Conservation (phyloP, 306 rosid species). For the Glycine soja region DNA sequence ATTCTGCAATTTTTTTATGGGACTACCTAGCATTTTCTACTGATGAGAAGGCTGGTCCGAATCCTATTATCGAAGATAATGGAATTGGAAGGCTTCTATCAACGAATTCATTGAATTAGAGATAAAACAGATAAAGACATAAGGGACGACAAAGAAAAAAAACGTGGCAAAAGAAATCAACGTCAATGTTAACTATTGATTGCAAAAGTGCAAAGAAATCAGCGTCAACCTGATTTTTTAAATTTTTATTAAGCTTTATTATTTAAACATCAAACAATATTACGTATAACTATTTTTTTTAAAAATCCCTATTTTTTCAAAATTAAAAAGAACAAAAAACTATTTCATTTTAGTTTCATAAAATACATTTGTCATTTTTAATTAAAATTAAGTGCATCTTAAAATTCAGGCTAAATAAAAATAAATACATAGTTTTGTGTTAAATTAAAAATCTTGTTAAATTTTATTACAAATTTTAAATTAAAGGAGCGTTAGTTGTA, state of each 20-base stretch:
- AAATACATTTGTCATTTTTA: background rate
- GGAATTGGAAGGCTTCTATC: conserved; percentile 6
- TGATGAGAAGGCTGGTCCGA: too few species aligned
- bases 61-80: too few species aligned
- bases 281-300: too few species aligned
- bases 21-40: background rate
- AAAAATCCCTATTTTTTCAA: background rate
- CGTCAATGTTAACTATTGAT: conserved; percentile 39
- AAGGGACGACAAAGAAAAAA: background rate
- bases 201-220: conserved; percentile 26
- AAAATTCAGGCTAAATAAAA: too few species aligned
- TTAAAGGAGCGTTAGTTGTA: too few species aligned
- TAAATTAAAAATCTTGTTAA: too few species aligned
- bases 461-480: too few species aligned
- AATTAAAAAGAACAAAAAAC: background rate
- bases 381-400: too few species aligned
- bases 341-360: background rate
- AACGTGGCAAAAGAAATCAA: conserved; percentile 37
- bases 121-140: background rate
- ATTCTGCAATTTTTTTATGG: background rate
- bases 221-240: conserved; percentile 23
- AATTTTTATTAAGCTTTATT: background rate
- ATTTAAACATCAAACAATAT: background rate
- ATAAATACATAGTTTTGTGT: too few species aligned
- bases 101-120: background rate